Evolutionary conservation across 129 eudicot genomes (phyloP), one percentile per base, ranked within the genome.

Genomic region (Chrysanthemum seticuspe): DNA sequence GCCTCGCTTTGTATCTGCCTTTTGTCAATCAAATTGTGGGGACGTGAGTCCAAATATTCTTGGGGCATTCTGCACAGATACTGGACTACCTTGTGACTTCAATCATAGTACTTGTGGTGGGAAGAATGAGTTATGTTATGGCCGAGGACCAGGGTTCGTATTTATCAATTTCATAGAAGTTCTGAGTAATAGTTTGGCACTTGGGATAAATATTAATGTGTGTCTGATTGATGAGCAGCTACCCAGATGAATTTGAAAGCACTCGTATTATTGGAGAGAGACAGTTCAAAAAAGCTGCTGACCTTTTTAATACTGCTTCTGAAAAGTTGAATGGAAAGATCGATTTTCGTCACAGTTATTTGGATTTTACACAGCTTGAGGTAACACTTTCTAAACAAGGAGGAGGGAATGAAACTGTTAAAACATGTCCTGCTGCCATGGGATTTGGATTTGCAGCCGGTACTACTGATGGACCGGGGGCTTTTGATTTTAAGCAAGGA

Each of bases 391-490:
- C 85, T 27, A 85, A 83, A 79, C 80, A 84, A 57, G 91, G 88
- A 54, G 97, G 93, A 34, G 89, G 87, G 40, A 81, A 65, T 68
- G 79, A 86, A 45, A 81, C 64, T 29, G 94, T 90, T 47, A 86
- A 85, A 80, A 95, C 99, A 27, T 95, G 99, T 78, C 99, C 99
- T 51, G 99, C 99, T 63, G 96, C 99, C 50, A 86, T 95, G 99
- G 99, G 99, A 16, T 95, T 95, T 78, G 99, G 89, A 56, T 95
- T 95, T 88, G 99, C 97, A 59, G 99, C 99, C 60, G 99, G 99
- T 76, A 95, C 99, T 40, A 95, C 99, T 16, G 99, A 95, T 80
- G 99, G 99, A 49, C 99, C 99, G 6, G 99, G 99, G 62, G 99
- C 99, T 55, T 95, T 95, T 83, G 99, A 95, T 74, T 95, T 95